Evolutionary conservation across 78 protist species (phyloP).

Genomic region (Dictyostelium citrinum): DNA sequence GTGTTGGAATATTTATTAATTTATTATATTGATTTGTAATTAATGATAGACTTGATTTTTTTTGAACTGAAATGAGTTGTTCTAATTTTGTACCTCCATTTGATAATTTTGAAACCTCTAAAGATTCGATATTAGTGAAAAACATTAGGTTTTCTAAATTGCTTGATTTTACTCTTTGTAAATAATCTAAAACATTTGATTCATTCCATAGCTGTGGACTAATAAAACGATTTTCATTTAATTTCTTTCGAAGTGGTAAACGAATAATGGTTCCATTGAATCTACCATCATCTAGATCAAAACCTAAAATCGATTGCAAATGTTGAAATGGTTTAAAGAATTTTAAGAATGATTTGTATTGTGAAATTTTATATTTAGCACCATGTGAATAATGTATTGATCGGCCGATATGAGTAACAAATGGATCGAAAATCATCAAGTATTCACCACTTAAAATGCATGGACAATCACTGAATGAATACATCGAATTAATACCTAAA

Average conservation of each 20-base stretch:
- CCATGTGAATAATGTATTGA: not conserved
- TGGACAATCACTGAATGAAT: slow-evolving; percentile 68
- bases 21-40: not conserved
- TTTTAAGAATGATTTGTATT: not conserved
- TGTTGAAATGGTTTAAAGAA: not conserved
- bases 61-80: not conserved
- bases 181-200: not conserved
- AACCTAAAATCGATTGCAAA: not conserved
- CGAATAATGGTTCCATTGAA: slow-evolving; percentile 4
- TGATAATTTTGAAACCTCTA: not conserved
- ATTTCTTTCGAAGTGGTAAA: slow-evolving; percentile 4
- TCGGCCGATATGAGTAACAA: slow-evolving; percentile 2
- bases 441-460: slow-evolving; percentile 14
- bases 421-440: slow-evolving; percentile 45
- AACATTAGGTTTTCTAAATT: not conserved
- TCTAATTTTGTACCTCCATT: not conserved
- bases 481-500: slow-evolving; percentile 78
- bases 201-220: not conserved
- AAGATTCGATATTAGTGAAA: not conserved
- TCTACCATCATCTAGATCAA: not conserved
- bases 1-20: not conserved
- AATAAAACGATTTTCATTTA: not conserved
- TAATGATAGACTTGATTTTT: not conserved
- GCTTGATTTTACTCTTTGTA: not conserved
- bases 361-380: not conserved